phyloP scores from a whole-genome alignment of 2,329 filamentous ascomycete species.

The Ophiostoma piceae region DNA sequence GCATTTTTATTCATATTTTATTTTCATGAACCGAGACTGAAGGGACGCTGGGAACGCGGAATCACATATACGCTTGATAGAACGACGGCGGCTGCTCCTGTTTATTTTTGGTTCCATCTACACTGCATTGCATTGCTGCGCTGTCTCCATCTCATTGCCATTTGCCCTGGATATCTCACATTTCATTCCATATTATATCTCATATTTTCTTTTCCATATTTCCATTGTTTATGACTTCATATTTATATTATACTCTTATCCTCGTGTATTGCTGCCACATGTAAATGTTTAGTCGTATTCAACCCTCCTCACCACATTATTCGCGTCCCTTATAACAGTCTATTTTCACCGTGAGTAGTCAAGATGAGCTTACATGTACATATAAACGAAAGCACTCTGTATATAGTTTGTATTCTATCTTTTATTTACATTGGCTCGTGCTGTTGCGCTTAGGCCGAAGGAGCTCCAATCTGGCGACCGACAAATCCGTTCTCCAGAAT shows the following conservation, averaged over 20 bases:
- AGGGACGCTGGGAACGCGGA: background rate
- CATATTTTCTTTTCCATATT: constrained; percentile 1
- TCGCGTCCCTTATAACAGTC: too few relatives aligned
- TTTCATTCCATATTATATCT: constrained; percentile 10
- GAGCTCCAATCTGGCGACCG: constrained; percentile 21
- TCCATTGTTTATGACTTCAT: background rate
- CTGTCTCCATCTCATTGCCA: background rate
- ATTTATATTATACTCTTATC: background rate
- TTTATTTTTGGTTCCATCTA: background rate
- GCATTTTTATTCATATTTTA: background rate
- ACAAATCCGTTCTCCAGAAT: constrained; percentile 70
- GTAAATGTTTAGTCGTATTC: too few relatives aligned
- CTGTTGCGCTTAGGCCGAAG: background rate
- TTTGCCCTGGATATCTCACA: background rate
- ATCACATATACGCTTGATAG: background rate
- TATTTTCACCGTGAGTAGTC: too few relatives aligned
- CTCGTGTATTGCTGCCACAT: background rate
- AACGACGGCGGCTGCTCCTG: background rate
- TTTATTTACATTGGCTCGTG: background rate
- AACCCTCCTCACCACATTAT: too few relatives aligned
- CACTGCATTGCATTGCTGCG: background rate
- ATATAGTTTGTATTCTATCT: background rate
- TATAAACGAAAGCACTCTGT: too few relatives aligned
- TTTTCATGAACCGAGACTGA: background rate
- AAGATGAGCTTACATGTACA: too few relatives aligned